Percentiles rank a stretch among this genome's conserved stretches.
Evolutionary conservation across 2,329 filamentous ascomycete genomes (phyloP).

Genomic region (Alternaria metachromatica): DNA sequence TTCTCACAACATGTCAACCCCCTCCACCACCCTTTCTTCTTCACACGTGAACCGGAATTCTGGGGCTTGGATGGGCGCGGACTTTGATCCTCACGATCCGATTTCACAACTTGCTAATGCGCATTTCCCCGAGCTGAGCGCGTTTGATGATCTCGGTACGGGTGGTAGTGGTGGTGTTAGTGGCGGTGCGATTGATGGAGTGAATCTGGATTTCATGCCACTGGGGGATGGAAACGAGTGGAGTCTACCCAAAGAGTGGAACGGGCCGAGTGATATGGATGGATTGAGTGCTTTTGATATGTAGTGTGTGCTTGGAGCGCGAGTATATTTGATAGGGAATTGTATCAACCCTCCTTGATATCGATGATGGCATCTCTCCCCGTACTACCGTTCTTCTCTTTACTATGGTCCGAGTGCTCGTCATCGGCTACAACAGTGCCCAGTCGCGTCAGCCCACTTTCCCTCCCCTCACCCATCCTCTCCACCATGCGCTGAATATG

Average conservation of each 20-base stretch:
- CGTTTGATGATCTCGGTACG: constrained; percentile 13
- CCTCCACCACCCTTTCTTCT: constrained; percentile 8
- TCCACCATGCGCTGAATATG: constrained; percentile 41
- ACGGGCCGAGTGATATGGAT: constrained; percentile 37
- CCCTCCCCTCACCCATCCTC: constrained; percentile 34
- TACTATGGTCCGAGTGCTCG: neutral
- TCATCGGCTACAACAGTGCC: constrained; percentile 21
- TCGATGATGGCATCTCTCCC: constrained; percentile 32
- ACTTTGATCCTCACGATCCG: constrained; percentile 29
- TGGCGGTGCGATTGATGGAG: constrained; percentile 9
- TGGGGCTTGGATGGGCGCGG: constrained; percentile 38
- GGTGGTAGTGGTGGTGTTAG: neutral
- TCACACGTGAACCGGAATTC: constrained; percentile 1
- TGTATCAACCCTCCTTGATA: constrained; percentile 16
- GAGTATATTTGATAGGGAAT: neutral
- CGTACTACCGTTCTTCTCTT: constrained; percentile 7
- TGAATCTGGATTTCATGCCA: constrained; percentile 42
- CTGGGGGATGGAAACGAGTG: constrained; percentile 31
- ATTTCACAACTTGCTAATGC: constrained; percentile 37
- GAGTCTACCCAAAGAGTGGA: constrained; percentile 8
- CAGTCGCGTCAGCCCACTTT: constrained; percentile 34
- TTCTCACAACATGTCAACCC: constrained; percentile 16
- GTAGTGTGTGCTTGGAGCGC: neutral
- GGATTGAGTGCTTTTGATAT: constrained; percentile 30
- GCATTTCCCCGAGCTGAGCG: constrained; percentile 42